These are phyloP conservation scores for Acanthamoeba divionensis DNA, from an alignment of 208 protist species.

Conservation along the genomic window DNA sequence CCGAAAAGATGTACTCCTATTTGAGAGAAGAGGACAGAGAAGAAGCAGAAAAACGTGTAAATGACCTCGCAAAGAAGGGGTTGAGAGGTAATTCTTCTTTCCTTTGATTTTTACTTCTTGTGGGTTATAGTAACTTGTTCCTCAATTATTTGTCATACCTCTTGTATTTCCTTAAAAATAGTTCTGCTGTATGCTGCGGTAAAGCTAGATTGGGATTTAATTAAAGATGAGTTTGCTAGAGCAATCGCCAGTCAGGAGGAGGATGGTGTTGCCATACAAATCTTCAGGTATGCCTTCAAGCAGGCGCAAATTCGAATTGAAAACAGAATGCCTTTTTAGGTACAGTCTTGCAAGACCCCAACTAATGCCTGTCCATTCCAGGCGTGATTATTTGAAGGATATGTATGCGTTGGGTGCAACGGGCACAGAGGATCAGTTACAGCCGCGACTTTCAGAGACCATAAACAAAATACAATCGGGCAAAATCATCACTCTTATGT, in stretches of 20 bases:
- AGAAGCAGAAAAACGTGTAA: conserved; percentile 12
- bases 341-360: too few species aligned
- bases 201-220: conserved; percentile 14
- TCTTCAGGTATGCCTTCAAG: background rate
- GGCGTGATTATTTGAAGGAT: conserved; percentile 16
- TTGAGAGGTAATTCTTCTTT: too few species aligned
- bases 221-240: background rate
- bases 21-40: background rate
- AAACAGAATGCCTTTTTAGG: too few species aligned
- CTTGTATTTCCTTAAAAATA: too few species aligned
- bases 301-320: too few species aligned
- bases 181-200: conserved; percentile 39
- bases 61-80: conserved; percentile 9
- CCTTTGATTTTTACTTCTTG: too few species aligned
- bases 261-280: conserved; percentile 29
- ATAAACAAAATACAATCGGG: conserved; percentile 30
- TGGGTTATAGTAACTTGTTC: too few species aligned
- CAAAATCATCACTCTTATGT: conserved; percentile 49
- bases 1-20: conserved; percentile 35
- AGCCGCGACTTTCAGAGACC: conserved; percentile 16
- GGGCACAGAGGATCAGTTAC: conserved; percentile 48
- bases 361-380: too few species aligned
- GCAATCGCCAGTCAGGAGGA: conserved; percentile 34
- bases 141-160: too few species aligned
- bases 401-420: conserved; percentile 26